Evolutionary conservation across 257 asterid species (phyloP).

Genomic region (Perilla frutescens): DNA sequence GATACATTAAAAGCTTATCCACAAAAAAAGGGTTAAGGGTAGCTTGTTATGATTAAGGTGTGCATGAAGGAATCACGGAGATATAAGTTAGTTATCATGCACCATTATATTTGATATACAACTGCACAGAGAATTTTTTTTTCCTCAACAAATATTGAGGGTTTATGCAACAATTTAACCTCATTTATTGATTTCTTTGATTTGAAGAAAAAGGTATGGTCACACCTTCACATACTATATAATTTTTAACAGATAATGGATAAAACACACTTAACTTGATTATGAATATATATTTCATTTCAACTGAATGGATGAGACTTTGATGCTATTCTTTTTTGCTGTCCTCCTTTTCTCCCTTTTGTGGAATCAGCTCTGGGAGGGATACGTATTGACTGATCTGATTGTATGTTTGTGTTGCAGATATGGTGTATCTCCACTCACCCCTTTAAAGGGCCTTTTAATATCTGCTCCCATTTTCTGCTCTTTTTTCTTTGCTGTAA

Average conservation of each 20-base stretch:
- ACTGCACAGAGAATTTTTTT: slow-evolving; percentile 9
- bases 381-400: slow-evolving; percentile 7
- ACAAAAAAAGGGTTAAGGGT: neutral
- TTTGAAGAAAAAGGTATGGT: slow-evolving; percentile 5
- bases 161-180: neutral
- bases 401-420: slow-evolving; percentile 58
- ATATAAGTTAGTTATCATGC: neutral
- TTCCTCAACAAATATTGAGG: neutral
- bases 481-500: slow-evolving; percentile 91
- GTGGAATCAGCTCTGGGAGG: slow-evolving; percentile 3
- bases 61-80: slow-evolving; percentile 24
- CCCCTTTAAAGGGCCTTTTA: slow-evolving; percentile 85
- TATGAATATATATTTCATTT: neutral
- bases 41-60: slow-evolving; percentile 1
- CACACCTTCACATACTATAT: neutral
- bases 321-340: slow-evolving; percentile 11
- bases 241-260: neutral
- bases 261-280: slow-evolving; percentile 6
- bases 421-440: slow-evolving; percentile 80
- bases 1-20: slow-evolving; percentile 9
- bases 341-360: neutral
- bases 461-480: slow-evolving; percentile 80
- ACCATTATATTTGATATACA: neutral
- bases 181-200: slow-evolving; percentile 3
- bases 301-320: neutral